A percentile compares a stretch with the other conserved stretches of the same genome.
Evolutionary conservation across 352 stramenopile genomes (phyloP).

Genomic region (Globisporangium echinulatum): DNA sequence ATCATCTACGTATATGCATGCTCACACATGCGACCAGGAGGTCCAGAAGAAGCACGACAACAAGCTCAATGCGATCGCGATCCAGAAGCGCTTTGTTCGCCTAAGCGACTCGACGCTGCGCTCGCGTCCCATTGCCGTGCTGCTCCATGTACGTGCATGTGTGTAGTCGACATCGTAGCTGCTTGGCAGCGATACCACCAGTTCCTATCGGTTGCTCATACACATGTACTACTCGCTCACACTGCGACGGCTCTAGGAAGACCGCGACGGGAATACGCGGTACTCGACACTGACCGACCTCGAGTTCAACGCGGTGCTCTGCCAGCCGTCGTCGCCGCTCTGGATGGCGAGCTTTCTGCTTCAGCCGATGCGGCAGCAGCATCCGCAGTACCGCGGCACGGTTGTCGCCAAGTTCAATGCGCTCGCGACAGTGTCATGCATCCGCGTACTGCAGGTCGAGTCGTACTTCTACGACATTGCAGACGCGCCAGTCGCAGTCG

Average conservation of each 20-base stretch:
- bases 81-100: constrained; percentile 38
- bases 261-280: constrained; percentile 26
- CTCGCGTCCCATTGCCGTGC: constrained; percentile 17
- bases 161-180: background rate
- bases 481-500: background rate
- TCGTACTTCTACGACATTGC: constrained; percentile 26
- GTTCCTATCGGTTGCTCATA: constrained; percentile 2
- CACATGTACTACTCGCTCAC: constrained; percentile 2
- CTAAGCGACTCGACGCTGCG: constrained; percentile 15
- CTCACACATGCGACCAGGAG: constrained; percentile 20
- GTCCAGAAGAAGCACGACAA: constrained; percentile 36
- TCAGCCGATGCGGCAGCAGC: constrained; percentile 31
- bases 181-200: too few species aligned
- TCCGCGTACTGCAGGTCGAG: constrained; percentile 31
- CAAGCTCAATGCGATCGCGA: constrained; percentile 29
- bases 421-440: constrained; percentile 23
- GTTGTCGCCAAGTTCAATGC: constrained; percentile 61
- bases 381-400: constrained; percentile 26
- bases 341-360: constrained; percentile 41
- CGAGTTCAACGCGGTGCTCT: constrained; percentile 49
- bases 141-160: constrained; percentile 21
- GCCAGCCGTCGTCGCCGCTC: constrained; percentile 34
- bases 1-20: background rate
- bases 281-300: constrained; percentile 40
- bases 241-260: constrained; percentile 25